These are phyloP conservation scores for Annulohypoxylon moriforme DNA, from an alignment of 495 filamentous ascomycete genomes.

Conservation along the genomic window DNA sequence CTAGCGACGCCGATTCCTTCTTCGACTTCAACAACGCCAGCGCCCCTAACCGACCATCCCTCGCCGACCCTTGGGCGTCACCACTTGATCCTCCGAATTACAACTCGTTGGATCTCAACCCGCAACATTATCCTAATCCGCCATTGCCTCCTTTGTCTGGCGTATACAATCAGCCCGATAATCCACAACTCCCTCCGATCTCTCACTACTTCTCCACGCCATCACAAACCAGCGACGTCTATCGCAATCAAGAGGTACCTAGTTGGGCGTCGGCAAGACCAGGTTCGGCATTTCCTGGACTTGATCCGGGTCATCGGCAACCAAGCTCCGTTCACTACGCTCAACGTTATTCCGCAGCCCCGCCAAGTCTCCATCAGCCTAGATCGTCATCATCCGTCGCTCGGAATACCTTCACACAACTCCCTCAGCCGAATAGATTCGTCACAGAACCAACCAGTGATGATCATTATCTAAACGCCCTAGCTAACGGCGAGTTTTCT, in stretches of 20 bases:
- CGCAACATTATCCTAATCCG: slow-evolving; percentile 3
- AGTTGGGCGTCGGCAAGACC: neutral
- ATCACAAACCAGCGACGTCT: neutral
- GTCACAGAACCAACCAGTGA: slow-evolving; percentile 36
- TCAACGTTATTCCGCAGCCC: slow-evolving; percentile 1
- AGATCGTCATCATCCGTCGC: slow-evolving; percentile 8
- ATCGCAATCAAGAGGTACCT: neutral
- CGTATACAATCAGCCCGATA: slow-evolving; percentile 5
- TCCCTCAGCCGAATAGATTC: slow-evolving; percentile 21
- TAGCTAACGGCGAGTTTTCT: slow-evolving; percentile 50
- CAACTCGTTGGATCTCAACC: neutral
- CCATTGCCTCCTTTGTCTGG: slow-evolving; percentile 23
- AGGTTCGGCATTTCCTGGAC: neutral
- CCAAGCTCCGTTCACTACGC: neutral
- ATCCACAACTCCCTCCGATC: neutral
- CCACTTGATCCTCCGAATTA: slow-evolving; percentile 2
- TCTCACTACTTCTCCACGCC: neutral
- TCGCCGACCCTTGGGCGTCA: neutral
- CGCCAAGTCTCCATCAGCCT: slow-evolving; percentile 14
- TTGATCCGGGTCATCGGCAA: neutral
- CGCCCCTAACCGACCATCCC: slow-evolving; percentile 9
- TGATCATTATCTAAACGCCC: slow-evolving; percentile 44
- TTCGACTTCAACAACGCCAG: neutral
- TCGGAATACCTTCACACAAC: slow-evolving; percentile 7
- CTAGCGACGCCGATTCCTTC: slow-evolving; percentile 11